phyloP scores from a whole-genome alignment of 441 rosid genomes.

The Erodium trifolium region DNA sequence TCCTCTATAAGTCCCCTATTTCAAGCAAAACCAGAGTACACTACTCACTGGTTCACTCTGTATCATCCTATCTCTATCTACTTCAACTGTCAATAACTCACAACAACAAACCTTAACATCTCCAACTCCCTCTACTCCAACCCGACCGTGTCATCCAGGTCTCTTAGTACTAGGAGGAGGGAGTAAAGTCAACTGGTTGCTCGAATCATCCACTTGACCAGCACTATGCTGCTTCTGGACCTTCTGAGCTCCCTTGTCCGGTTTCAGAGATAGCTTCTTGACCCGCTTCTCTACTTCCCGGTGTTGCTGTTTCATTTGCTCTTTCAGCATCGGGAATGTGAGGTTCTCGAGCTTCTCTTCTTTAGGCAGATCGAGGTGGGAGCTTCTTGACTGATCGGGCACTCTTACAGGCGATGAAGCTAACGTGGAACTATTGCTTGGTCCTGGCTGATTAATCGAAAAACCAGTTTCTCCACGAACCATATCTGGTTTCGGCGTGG shows the following conservation, averaged over 20 bases:
- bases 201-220: constrained; percentile 9
- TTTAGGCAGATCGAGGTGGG: constrained; percentile 14
- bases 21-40: background rate
- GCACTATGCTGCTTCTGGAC: constrained; percentile 14
- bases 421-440: constrained; percentile 15
- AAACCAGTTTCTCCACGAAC: constrained; percentile 21
- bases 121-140: background rate
- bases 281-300: constrained; percentile 19
- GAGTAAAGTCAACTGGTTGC: constrained; percentile 11
- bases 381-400: constrained; percentile 12
- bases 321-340: constrained; percentile 19
- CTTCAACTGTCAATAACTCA: too few relatives aligned
- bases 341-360: constrained; percentile 22
- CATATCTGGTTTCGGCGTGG: constrained; percentile 12
- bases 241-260: constrained; percentile 21
- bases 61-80: background rate
- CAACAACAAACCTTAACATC: background rate
- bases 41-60: background rate
- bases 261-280: constrained; percentile 21
- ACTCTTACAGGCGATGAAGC: constrained; percentile 14
- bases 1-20: background rate
- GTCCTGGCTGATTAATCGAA: constrained; percentile 15
- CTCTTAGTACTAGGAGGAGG: constrained; percentile 14
- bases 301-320: constrained; percentile 21
- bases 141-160: background rate